phyloP scores from a whole-genome alignment of 352 stramenopile genomes.

The Detonula confervacea region DNA sequence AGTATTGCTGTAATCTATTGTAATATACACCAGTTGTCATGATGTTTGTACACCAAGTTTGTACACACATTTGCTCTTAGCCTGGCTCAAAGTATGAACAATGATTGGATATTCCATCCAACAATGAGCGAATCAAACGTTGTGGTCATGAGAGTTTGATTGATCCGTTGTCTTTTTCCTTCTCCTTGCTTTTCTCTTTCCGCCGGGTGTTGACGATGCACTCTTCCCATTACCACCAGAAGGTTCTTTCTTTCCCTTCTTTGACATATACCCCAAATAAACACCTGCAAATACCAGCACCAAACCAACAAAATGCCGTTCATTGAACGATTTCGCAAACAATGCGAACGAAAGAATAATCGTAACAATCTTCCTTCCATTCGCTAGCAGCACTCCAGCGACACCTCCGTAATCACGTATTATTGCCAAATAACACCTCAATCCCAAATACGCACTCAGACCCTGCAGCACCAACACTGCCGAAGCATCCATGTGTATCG shows the following conservation, averaged over 20 bases:
- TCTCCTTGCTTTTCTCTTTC: too few species aligned
- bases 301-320: slow-evolving; percentile 49
- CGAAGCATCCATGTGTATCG: slow-evolving; percentile 29
- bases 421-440: slow-evolving; percentile 56
- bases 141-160: too few species aligned
- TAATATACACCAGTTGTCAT: too few species aligned
- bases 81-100: too few species aligned
- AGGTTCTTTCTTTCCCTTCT: slow-evolving; percentile 24
- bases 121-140: too few species aligned
- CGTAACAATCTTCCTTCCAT: slow-evolving; percentile 55
- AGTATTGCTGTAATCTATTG: too few species aligned
- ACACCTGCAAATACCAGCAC: slow-evolving; percentile 54
- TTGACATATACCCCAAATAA: slow-evolving; percentile 54
- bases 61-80: too few species aligned
- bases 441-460: slow-evolving; percentile 49
- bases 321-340: slow-evolving; percentile 62
- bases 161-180: too few species aligned
- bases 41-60: too few species aligned
- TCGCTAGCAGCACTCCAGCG: slow-evolving; percentile 49
- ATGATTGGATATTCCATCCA: too few species aligned
- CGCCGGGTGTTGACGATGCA: background rate
- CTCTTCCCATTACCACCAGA: slow-evolving; percentile 1
- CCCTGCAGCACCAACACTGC: slow-evolving; percentile 41
- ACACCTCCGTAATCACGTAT: slow-evolving; percentile 59
- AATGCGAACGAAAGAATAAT: slow-evolving; percentile 59